These are phyloP conservation scores for Taiwanofungus camphoratus DNA, from an alignment of 1,284 basidiomycete genomes.

Conservation along the genomic window DNA sequence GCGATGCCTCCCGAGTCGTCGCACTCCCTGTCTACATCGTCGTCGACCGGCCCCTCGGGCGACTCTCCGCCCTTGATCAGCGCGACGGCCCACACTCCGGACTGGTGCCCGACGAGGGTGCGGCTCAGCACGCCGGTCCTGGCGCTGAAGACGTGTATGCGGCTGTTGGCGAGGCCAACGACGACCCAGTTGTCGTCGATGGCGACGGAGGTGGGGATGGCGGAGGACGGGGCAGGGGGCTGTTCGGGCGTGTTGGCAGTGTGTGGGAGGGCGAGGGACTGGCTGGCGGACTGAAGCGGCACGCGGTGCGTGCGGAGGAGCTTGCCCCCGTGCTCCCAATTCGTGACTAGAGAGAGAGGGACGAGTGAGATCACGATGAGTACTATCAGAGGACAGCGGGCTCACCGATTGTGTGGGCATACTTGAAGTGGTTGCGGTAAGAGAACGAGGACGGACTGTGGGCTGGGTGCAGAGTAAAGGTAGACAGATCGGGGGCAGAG, in stretches of 20 bases:
- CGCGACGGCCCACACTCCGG: slow-evolving; percentile 90
- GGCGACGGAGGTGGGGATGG: slow-evolving; percentile 72
- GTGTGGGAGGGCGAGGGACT: slow-evolving; percentile 10
- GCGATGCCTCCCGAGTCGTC: slow-evolving; percentile 2
- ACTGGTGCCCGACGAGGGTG: slow-evolving; percentile 81
- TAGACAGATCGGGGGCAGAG: slow-evolving; percentile 1
- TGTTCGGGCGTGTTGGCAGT: slow-evolving; percentile 14
- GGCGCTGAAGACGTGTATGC: slow-evolving; percentile 86
- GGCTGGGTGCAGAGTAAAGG: slow-evolving; percentile 7
- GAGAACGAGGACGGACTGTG: slow-evolving; percentile 34
- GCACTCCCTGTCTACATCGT: slow-evolving; percentile 1
- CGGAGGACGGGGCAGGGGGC: slow-evolving; percentile 13
- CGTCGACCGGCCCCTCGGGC: slow-evolving; percentile 4
- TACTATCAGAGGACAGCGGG: neutral
- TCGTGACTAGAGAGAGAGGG: slow-evolving; percentile 54
- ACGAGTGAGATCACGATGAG: neutral
- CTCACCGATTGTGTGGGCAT: slow-evolving; percentile 69
- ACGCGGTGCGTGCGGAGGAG: slow-evolving; percentile 73
- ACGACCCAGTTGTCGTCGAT: slow-evolving; percentile 85
- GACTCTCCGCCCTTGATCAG: slow-evolving; percentile 45
- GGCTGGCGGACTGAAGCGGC: slow-evolving; percentile 27
- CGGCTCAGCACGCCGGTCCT: slow-evolving; percentile 72
- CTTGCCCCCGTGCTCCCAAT: slow-evolving; percentile 82
- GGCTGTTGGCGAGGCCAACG: slow-evolving; percentile 84
- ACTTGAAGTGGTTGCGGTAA: slow-evolving; percentile 71